Base-by-base conservation (phyloP, 2,329 filamentous ascomycete genomes). In the Pseudonectria foliicola region DNA sequence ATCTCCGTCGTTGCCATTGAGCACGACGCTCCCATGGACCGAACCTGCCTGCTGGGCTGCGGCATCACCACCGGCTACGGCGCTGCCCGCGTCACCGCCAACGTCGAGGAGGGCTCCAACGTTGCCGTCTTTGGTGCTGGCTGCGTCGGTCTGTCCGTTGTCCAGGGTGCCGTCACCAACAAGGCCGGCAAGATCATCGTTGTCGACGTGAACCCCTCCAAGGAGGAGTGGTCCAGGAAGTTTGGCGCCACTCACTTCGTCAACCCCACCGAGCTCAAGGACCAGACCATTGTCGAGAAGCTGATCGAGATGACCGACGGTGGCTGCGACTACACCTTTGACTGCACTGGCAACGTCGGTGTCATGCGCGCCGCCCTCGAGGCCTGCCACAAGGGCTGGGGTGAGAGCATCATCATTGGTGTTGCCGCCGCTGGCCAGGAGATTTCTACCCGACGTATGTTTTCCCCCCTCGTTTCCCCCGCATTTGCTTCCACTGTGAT, bases 361-460 rank as follows among this genome's bases (percentile, higher is more conserved):
- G 92, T 98, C 37, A 98, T 95, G 92, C 77, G 92, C 45, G 84
- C 86, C 34, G 92, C 92, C 27, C 79, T 98, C 41, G 90, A 98
- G 71, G 89, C 92, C 31, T 96, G 89, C 72, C 92, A 98, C 74
- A 98, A 98, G 78, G 92, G 92, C 31, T 98, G 92, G 92, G 92
- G 92, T 55, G 79, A 95, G 74, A 93, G 85, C 60, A 95, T 98
- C 64, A 79, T 98, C 62, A 98, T 98, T 55, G 92, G 92, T 63
- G 92, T 98, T 46, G 90, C 90, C 42, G 90, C 90, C 50, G 90
- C 90, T 39, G 90, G 90, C 34, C 89, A 95, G 68, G 90, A 96
- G 70, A 96, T 96, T 51, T 73, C 82, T 47, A 96, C 90, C 34
- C 76, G 90, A 62, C 89, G 87, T 94, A 72, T 74, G 86, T 80